Conservation (phyloP, 257 asterid genomes). For the Salvia miltiorrhiza region DNA sequence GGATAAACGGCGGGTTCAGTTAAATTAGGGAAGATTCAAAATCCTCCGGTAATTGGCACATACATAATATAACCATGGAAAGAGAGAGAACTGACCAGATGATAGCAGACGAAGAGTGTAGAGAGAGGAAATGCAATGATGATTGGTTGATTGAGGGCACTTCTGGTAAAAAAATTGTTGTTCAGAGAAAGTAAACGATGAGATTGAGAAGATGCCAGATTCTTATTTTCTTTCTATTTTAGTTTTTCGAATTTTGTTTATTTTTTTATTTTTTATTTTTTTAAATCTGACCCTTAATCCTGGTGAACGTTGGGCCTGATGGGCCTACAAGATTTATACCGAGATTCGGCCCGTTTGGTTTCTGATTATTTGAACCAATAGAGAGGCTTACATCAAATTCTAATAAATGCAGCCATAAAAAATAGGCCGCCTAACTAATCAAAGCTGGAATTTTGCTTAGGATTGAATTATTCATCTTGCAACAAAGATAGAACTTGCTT, state of each 20-base stretch:
- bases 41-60: constrained; percentile 1
- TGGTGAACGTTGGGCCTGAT: background rate
- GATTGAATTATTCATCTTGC: too few relatives aligned
- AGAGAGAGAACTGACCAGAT: background rate
- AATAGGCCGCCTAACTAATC: too few relatives aligned
- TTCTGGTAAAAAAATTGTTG: background rate
- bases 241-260: background rate
- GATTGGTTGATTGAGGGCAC: constrained; percentile 14
- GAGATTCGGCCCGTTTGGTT: too few relatives aligned
- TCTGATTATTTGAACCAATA: too few relatives aligned
- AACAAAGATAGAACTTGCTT: too few relatives aligned
- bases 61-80: background rate
- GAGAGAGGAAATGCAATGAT: constrained; percentile 15
- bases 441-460: too few relatives aligned
- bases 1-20: background rate
- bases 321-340: too few relatives aligned
- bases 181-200: background rate
- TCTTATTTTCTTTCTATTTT: background rate
- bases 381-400: too few relatives aligned
- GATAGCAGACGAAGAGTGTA: background rate
- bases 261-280: background rate
- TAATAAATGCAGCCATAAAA: too few relatives aligned
- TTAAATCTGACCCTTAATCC: background rate
- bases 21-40: constrained; percentile 12
- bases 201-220: constrained; percentile 10